Evolutionary conservation across 345 rosid genomes (phyloP).

Genomic region (Eucalyptus globulus): DNA sequence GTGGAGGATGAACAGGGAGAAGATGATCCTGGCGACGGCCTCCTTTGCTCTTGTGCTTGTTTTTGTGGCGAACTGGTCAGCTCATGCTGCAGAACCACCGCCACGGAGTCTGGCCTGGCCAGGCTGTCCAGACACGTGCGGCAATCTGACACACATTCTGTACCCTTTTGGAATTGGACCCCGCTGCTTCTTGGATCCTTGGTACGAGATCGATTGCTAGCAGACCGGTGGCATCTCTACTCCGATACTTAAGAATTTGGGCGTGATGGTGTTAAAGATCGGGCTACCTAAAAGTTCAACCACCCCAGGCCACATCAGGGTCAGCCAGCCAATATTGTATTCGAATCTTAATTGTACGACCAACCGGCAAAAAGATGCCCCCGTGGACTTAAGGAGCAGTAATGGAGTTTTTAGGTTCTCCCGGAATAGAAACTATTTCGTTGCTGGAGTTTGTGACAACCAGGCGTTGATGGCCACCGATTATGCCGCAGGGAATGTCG

Average conservation of each 20-base stretch:
- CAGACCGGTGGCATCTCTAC: not conserved
- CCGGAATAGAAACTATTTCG: not conserved
- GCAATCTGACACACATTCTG: not conserved
- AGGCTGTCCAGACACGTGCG: not conserved
- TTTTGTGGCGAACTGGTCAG: not conserved
- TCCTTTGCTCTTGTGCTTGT: not conserved
- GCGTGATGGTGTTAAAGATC: not conserved
- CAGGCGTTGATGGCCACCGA: not conserved
- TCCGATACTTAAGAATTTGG: not conserved
- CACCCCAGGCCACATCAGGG: not conserved
- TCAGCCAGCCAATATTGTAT: not conserved
- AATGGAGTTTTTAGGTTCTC: not conserved
- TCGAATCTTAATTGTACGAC: not conserved
- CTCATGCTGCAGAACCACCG: not conserved
- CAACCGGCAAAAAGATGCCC: not conserved
- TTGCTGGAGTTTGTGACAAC: not conserved
- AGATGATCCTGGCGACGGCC: not conserved
- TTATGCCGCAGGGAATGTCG: fast-evolving
- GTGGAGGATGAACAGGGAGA: not conserved
- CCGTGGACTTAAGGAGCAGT: not conserved
- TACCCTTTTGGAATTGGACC: not conserved
- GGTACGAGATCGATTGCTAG: not conserved
- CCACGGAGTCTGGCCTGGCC: not conserved
- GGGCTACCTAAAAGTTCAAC: not conserved
- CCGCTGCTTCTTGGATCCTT: not conserved